phyloP scores from a whole-genome alignment of 768 basidiomycete species.

The Mycena crocata region DNA sequence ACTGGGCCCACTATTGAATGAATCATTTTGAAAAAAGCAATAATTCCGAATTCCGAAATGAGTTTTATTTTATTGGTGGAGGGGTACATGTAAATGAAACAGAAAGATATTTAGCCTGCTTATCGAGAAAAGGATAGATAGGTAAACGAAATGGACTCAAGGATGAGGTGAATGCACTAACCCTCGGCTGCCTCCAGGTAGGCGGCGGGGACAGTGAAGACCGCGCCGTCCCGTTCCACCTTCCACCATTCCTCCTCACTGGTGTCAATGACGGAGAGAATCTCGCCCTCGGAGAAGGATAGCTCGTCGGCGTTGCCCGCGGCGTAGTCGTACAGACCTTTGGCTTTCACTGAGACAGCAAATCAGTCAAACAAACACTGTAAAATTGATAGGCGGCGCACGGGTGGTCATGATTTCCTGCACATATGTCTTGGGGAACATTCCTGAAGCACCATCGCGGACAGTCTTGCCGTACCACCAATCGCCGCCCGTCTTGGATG shows the following conservation, averaged over 20 bases:
- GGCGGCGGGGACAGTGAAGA: constrained; percentile 92
- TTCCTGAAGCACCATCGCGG: constrained; percentile 76
- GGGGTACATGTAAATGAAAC: constrained; percentile 63
- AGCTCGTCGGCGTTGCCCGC: constrained; percentile 82
- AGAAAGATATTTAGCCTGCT: constrained; percentile 86
- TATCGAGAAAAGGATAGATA: constrained; percentile 50
- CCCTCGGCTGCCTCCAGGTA: constrained; percentile 90
- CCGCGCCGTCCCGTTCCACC: constrained; percentile 85
- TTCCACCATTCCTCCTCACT: constrained; percentile 97
- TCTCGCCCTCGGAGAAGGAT: constrained; percentile 86
- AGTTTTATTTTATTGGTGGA: constrained; percentile 35
- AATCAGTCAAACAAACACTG: constrained; percentile 7
- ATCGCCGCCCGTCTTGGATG: constrained; percentile 85
- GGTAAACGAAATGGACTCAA: constrained; percentile 72
- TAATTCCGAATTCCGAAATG: constrained; percentile 9
- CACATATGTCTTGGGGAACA: constrained; percentile 93
- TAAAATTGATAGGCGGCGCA: constrained; percentile 50
- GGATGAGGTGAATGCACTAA: constrained; percentile 75
- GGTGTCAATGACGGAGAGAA: constrained; percentile 81
- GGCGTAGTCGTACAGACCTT: constrained; percentile 83
- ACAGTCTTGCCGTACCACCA: constrained; percentile 93
- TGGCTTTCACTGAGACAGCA: constrained; percentile 68
- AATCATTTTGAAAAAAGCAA: neutral
- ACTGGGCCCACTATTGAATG: constrained; percentile 4
- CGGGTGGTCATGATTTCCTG: constrained; percentile 75